Conservation (phyloP, 805 yeast genomes). For the Groenewaldozyma salmanticensis region DNA sequence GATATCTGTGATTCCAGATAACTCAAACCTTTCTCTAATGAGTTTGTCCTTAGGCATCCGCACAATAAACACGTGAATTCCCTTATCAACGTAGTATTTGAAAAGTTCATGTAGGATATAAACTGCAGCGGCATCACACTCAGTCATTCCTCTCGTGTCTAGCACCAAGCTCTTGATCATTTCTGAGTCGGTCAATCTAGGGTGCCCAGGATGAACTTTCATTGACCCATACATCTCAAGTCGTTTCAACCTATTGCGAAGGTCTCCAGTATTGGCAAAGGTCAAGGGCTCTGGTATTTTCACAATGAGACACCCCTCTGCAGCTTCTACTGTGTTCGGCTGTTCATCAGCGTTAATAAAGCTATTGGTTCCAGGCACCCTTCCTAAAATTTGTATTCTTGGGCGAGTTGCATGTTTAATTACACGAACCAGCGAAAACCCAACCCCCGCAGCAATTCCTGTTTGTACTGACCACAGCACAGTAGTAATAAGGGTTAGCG, state of each 20-base stretch:
- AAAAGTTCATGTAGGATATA: conserved; percentile 61
- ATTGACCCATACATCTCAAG: conserved; percentile 71
- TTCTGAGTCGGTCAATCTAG: conserved; percentile 36
- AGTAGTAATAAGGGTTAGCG: conserved; percentile 54
- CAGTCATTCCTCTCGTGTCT: conserved; percentile 75
- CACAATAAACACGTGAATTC: conserved; percentile 49
- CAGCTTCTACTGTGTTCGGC: conserved; percentile 33
- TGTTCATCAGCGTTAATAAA: conserved; percentile 66
- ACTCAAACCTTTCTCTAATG: conserved; percentile 41
- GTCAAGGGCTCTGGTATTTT: conserved; percentile 83
- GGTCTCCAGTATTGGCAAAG: conserved; percentile 74
- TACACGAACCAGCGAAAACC: conserved; percentile 69
- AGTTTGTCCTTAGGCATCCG: conserved; percentile 42
- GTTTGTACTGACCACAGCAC: conserved; percentile 72
- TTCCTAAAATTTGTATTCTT: conserved; percentile 72
- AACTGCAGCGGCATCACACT: conserved; percentile 70
- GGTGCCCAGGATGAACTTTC: conserved; percentile 66
- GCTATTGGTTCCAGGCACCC: conserved; percentile 49
- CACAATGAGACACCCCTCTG: conserved; percentile 68
- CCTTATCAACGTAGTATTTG: conserved; percentile 40
- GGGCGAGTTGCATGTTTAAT: conserved; percentile 73
- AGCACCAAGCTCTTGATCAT: conserved; percentile 52
- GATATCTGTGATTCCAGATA: conserved; percentile 46
- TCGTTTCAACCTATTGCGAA: conserved; percentile 55
- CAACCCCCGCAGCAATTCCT: conserved; percentile 83